These are phyloP conservation scores for Phanerochaete sordida DNA, from an alignment of 768 basidiomycete species.

Conservation along the genomic window DNA sequence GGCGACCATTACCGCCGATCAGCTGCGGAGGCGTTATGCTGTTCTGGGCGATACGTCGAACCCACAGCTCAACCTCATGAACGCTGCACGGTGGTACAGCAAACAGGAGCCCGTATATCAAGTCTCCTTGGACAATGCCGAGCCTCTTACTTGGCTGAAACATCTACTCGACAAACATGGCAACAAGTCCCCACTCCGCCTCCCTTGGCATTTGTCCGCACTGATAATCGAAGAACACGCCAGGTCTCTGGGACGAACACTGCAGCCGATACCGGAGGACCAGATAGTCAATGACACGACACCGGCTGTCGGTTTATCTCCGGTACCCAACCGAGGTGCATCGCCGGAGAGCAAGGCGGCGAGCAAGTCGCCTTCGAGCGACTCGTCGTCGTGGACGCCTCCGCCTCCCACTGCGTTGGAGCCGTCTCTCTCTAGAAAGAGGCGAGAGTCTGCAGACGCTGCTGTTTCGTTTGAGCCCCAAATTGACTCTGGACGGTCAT, in stretches of 20 bases:
- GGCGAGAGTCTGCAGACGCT: slow-evolving; percentile 36
- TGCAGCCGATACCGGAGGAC: slow-evolving; percentile 47
- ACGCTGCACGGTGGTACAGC: slow-evolving; percentile 60
- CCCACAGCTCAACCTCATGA: slow-evolving; percentile 41
- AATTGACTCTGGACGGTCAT: slow-evolving; percentile 43
- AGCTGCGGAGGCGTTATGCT: slow-evolving; percentile 62
- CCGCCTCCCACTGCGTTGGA: slow-evolving; percentile 38
- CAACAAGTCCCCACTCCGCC: slow-evolving; percentile 30
- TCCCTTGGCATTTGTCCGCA: slow-evolving; percentile 65
- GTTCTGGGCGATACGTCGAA: slow-evolving; percentile 42
- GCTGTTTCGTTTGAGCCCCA: slow-evolving; percentile 59
- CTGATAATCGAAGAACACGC: slow-evolving; percentile 66
- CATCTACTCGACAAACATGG: slow-evolving; percentile 51
- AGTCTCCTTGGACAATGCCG: slow-evolving; percentile 55
- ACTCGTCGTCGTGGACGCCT: slow-evolving; percentile 28
- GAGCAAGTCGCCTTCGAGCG: slow-evolving; percentile 19
- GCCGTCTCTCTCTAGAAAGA: slow-evolving; percentile 33
- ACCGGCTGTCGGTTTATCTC: slow-evolving; percentile 13
- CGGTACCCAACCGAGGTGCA: slow-evolving; percentile 9
- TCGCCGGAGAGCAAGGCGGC: slow-evolving; percentile 8
- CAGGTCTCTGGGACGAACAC: slow-evolving; percentile 35
- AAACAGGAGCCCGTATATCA: slow-evolving; percentile 44
- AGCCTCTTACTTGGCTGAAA: slow-evolving; percentile 74
- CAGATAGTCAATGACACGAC: slow-evolving; percentile 7
- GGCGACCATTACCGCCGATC: slow-evolving; percentile 59